A percentile compares a stretch with the other conserved stretches of the same genome.
Conservation (phyloP, 768 basidiomycete genomes). For the Mycena metata region DNA sequence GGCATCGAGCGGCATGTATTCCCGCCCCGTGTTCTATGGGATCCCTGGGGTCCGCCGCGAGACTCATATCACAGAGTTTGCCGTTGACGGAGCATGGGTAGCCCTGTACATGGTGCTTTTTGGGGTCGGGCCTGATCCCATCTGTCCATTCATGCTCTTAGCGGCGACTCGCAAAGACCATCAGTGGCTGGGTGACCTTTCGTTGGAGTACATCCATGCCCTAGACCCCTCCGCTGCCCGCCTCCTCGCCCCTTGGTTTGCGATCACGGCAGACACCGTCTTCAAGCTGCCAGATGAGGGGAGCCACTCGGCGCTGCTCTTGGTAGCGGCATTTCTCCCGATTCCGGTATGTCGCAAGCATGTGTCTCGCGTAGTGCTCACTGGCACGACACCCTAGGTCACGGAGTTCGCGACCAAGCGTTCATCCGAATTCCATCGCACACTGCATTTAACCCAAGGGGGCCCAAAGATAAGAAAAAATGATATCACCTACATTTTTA, state of each 20-base stretch:
- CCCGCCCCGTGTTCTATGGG: not conserved
- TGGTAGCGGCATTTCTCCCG: not conserved
- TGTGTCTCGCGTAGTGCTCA: not conserved
- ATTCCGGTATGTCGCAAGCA: not conserved
- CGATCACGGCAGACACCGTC: not conserved
- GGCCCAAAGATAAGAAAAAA: too few relatives aligned
- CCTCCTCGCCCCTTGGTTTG: conserved; percentile 1
- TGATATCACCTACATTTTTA: too few relatives aligned
- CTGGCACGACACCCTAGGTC: not conserved
- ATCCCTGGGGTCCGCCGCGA: not conserved
- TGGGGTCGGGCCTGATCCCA: not conserved
- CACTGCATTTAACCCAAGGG: too few relatives aligned
- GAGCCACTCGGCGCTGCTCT: not conserved
- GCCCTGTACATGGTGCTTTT: not conserved
- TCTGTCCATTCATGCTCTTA: not conserved
- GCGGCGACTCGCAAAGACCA: not conserved
- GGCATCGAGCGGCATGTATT: not conserved
- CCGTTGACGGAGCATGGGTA: not conserved
- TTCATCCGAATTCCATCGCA: not conserved
- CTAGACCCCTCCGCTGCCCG: not conserved
- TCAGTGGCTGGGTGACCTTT: not conserved
- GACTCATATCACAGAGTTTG: not conserved
- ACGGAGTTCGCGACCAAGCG: not conserved
- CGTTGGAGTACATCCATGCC: not conserved
- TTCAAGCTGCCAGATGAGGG: not conserved